Conservation (phyloP, 2,329 filamentous ascomycete genomes). For the Fusarium pilosicola region DNA sequence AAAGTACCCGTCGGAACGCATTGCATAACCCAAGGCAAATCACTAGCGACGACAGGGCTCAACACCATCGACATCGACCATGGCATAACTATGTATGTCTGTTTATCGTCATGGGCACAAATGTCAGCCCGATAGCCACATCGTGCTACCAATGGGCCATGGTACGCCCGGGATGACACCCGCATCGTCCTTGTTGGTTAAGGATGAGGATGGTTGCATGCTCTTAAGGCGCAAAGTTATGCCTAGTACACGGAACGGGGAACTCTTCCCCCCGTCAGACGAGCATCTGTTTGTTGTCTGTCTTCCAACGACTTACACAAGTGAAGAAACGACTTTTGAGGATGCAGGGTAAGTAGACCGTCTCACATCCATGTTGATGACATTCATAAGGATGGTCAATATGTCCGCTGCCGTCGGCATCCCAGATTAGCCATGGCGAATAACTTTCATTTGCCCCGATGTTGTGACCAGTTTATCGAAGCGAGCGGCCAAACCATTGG, state of each 20-base stretch:
- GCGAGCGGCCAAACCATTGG: not conserved
- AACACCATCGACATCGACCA: slow-evolving; percentile 10
- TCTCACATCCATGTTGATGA: not conserved
- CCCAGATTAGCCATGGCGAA: not conserved
- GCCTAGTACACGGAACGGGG: slow-evolving; percentile 18
- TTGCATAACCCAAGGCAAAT: not conserved
- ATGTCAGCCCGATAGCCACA: slow-evolving; percentile 25
- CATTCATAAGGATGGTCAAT: not conserved
- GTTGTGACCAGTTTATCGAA: not conserved
- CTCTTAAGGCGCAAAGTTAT: slow-evolving; percentile 18
- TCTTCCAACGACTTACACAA: not conserved
- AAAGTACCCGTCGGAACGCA: slow-evolving; percentile 16
- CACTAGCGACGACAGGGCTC: slow-evolving; percentile 2
- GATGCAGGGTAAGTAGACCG: slow-evolving; percentile 16
- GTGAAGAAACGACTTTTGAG: not conserved
- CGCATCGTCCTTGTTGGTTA: slow-evolving; percentile 19
- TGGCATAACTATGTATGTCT: slow-evolving; percentile 12
- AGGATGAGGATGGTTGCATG: slow-evolving; percentile 14
- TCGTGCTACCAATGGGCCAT: slow-evolving; percentile 22
- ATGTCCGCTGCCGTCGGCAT: slow-evolving; percentile 10
- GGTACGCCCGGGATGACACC: slow-evolving; percentile 20
- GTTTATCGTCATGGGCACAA: slow-evolving; percentile 23
- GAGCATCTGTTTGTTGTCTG: slow-evolving; percentile 15
- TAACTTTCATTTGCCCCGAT: not conserved
- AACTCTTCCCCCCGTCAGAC: slow-evolving; percentile 1